Evolutionary conservation across 768 basidiomycete genomes (phyloP).

Genomic region (Tulasnella sp.): DNA sequence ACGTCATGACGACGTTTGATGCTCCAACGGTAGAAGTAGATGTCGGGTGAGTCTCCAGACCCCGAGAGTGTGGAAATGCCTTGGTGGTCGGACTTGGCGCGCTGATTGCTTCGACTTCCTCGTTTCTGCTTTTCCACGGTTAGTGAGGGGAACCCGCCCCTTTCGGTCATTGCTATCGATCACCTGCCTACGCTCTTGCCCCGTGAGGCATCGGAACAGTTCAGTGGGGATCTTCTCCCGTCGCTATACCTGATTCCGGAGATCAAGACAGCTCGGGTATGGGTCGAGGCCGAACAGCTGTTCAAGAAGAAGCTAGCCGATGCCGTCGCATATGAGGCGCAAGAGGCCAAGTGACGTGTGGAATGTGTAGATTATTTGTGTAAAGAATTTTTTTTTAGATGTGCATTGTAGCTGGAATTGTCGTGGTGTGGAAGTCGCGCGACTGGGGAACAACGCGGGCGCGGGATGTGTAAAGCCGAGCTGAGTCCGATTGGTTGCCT

Average conservation of each 20-base stretch:
- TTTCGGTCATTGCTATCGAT: conserved; percentile 92
- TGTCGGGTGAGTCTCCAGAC: conserved; percentile 56
- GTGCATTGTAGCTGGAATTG: neutral
- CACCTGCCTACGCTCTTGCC: conserved; percentile 94
- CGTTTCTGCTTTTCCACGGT: conserved; percentile 20
- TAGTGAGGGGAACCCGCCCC: conserved; percentile 59
- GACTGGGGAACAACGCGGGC: neutral
- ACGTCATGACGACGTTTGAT: conserved; percentile 87
- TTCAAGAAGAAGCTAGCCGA: conserved; percentile 66
- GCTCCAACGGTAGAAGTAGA: conserved; percentile 86
- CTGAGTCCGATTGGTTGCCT: neutral
- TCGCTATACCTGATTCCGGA: conserved; percentile 74
- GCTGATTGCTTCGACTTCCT: conserved; percentile 2
- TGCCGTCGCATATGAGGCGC: conserved; percentile 38
- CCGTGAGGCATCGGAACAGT: conserved; percentile 94
- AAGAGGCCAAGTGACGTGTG: neutral
- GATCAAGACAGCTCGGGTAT: conserved; percentile 64
- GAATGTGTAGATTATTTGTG: neutral
- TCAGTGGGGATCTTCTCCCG: conserved; percentile 81
- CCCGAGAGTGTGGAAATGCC: neutral
- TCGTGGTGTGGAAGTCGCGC: neutral
- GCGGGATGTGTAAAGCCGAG: neutral
- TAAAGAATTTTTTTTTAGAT: neutral
- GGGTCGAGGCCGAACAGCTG: conserved; percentile 82
- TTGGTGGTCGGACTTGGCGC: conserved; percentile 22